These are phyloP conservation scores for Solanum tarapatanum DNA, from an alignment of 257 asterid species.

Conservation along the genomic window DNA sequence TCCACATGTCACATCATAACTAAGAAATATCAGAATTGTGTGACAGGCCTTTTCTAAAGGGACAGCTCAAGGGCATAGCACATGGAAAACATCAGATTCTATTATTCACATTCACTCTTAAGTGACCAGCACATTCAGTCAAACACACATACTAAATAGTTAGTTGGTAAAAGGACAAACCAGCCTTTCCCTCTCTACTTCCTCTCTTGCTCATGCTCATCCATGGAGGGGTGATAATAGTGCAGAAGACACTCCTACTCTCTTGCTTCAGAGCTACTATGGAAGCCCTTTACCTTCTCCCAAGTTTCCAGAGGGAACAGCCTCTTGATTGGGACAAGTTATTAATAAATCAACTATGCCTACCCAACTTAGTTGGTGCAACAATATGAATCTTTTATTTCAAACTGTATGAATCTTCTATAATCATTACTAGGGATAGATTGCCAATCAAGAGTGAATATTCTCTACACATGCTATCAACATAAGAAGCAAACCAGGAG, in stretches of 20 bases:
- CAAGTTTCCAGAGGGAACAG: background rate
- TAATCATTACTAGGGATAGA: background rate
- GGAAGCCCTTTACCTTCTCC: background rate
- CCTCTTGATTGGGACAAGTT: background rate
- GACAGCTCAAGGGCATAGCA: background rate
- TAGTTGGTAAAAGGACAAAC: background rate
- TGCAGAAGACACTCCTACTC: background rate
- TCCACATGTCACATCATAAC: background rate
- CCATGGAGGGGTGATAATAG: background rate
- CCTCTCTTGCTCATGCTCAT: background rate
- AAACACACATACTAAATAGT: background rate
- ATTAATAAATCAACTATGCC: background rate
- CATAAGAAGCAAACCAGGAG: background rate
- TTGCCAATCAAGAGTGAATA: background rate
- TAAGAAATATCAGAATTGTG: background rate
- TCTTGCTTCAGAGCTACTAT: background rate
- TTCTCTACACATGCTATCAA: background rate
- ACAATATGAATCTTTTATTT: background rate
- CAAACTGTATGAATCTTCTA: background rate
- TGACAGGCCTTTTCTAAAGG: background rate
- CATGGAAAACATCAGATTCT: background rate
- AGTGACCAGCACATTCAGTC: background rate
- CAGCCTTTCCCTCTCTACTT: background rate
- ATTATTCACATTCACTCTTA: background rate
- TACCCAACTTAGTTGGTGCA: background rate